These are phyloP conservation scores for Ceriops decandra DNA, from an alignment of 345 rosid species.

Conservation along the genomic window DNA sequence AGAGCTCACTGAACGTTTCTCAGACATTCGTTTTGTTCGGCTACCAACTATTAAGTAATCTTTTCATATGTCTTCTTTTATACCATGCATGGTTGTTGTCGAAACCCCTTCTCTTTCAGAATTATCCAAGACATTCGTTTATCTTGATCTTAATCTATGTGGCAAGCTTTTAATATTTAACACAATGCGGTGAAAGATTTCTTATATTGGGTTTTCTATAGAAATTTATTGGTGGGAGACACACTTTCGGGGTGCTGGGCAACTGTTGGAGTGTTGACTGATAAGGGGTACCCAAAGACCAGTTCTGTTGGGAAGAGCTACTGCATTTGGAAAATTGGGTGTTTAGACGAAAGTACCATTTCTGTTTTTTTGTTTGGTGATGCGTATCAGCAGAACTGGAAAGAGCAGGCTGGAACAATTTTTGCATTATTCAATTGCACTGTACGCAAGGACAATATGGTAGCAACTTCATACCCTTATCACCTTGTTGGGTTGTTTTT, in stretches of 20 bases:
- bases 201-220: slow-evolving; percentile 24
- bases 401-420: slow-evolving; percentile 65
- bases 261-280: slow-evolving; percentile 75
- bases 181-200: slow-evolving; percentile 7
- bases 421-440: slow-evolving; percentile 71
- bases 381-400: slow-evolving; percentile 53
- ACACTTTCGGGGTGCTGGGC: slow-evolving; percentile 84
- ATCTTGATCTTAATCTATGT: not conserved
- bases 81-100: not conserved
- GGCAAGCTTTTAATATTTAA: not conserved
- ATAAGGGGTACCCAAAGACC: slow-evolving; percentile 67
- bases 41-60: slow-evolving; percentile 61
- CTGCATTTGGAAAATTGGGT: slow-evolving; percentile 66
- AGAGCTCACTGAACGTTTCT: slow-evolving; percentile 60
- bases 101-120: not conserved
- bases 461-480: slow-evolving; percentile 23
- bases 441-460: slow-evolving; percentile 60
- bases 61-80: slow-evolving; percentile 1
- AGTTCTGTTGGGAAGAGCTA: slow-evolving; percentile 75
- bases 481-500: not conserved
- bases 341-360: slow-evolving; percentile 53
- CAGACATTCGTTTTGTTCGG: slow-evolving; percentile 77
- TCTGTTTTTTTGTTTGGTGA: slow-evolving; percentile 92
- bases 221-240: slow-evolving; percentile 75
- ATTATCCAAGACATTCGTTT: too few relatives aligned